These are phyloP conservation scores for Neocucurbitaria cava DNA, from an alignment of 2,329 filamentous ascomycete species.

Conservation along the genomic window DNA sequence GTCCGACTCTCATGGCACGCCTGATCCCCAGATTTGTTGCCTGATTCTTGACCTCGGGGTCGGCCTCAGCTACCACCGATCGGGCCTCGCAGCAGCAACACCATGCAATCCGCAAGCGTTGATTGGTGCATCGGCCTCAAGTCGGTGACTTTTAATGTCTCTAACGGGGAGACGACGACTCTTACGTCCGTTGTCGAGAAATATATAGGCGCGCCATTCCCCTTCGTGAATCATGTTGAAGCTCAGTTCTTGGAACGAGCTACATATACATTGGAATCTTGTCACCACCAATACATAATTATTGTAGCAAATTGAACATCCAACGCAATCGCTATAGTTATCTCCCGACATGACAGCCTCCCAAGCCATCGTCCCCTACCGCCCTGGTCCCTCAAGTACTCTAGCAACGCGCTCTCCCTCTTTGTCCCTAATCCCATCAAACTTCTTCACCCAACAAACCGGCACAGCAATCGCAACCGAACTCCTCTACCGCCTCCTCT, in stretches of 20 bases:
- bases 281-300: background rate
- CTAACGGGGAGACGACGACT: background rate
- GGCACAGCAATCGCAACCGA: constrained; percentile 38
- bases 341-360: constrained; percentile 12
- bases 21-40: too few relatives aligned
- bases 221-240: background rate
- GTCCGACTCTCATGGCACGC: background rate
- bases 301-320: too few relatives aligned
- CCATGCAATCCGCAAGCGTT: background rate
- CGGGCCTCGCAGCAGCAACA: background rate
- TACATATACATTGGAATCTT: background rate
- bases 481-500: constrained; percentile 39
- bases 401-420: constrained; percentile 6
- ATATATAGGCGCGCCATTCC: background rate
- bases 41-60: constrained; percentile 10
- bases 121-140: constrained; percentile 10
- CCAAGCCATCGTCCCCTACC: constrained; percentile 21
- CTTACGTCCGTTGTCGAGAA: background rate
- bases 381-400: constrained; percentile 2
- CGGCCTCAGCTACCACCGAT: constrained; percentile 13
- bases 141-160: background rate
- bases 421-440: constrained; percentile 17
- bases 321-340: background rate
- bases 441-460: constrained; percentile 25
- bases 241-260: background rate